Percentiles rank a stretch among this genome's conserved stretches.
Conservation (phyloP, 2,329 filamentous ascomycete genomes). For the Aureobasidium leucospermi region DNA sequence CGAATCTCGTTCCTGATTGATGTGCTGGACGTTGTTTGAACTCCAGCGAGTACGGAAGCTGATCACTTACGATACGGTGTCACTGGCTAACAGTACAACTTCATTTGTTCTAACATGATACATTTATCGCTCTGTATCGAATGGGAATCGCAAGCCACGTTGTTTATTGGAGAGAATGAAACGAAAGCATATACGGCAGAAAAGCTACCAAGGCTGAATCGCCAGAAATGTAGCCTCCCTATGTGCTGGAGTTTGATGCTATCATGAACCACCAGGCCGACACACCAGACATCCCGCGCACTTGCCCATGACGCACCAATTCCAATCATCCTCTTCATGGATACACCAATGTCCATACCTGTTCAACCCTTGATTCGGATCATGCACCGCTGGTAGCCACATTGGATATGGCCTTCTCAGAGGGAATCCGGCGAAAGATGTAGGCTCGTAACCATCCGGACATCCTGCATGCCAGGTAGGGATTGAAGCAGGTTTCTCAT, state of each 20-base stretch:
- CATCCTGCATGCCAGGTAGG: neutral
- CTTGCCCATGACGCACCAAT: neutral
- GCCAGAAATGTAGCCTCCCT: neutral
- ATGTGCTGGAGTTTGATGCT: neutral
- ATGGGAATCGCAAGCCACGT: too few relatives aligned
- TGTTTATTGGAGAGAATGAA: too few relatives aligned
- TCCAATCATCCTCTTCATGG: neutral
- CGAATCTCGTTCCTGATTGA: too few relatives aligned
- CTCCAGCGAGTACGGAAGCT: too few relatives aligned
- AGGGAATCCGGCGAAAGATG: neutral
- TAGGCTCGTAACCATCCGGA: neutral
- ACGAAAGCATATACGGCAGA: too few relatives aligned
- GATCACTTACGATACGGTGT: too few relatives aligned
- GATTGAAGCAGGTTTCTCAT: neutral
- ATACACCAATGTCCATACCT: neutral
- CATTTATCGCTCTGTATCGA: too few relatives aligned
- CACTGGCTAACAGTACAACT: too few relatives aligned
- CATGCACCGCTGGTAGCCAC: neutral
- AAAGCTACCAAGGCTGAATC: too few relatives aligned
- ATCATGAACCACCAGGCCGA: neutral
- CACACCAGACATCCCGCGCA: neutral
- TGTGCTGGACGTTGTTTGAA: too few relatives aligned
- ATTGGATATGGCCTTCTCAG: neutral
- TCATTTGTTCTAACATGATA: too few relatives aligned
- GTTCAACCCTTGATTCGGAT: neutral